Conservation (phyloP, 177 flowering plant genomes). For the Vitis hybrid region DNA sequence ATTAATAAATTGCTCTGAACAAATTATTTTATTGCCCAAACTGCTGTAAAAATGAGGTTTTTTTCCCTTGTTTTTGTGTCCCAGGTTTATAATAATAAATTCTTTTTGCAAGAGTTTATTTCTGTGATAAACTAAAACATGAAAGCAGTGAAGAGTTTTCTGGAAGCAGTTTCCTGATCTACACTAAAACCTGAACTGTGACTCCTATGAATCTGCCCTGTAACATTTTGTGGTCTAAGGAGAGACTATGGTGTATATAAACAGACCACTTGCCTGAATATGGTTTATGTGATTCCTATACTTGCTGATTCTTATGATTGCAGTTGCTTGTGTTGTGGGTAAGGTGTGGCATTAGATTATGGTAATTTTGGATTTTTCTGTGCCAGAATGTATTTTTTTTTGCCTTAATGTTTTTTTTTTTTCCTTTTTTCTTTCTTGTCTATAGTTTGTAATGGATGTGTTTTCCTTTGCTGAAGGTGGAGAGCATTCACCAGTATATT, state of each 20-base stretch:
- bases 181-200: not conserved
- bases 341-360: not conserved
- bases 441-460: not conserved
- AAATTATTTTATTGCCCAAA: too few species aligned
- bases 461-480: slow-evolving; percentile 53
- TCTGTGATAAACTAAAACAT: not conserved
- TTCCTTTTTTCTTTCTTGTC: not conserved
- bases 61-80: too few species aligned
- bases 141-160: not conserved
- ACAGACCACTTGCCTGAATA: not conserved
- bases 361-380: not conserved
- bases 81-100: too few species aligned
- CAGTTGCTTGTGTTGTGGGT: not conserved
- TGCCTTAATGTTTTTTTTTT: too few species aligned
- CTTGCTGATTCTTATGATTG: not conserved
- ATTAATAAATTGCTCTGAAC: too few species aligned
- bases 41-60: too few species aligned
- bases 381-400: not conserved
- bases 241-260: not conserved
- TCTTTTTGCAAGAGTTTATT: too few species aligned
- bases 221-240: not conserved
- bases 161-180: not conserved
- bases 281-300: not conserved
- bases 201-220: not conserved
- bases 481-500: slow-evolving; percentile 88